Evolutionary conservation across 164 flowering plant genomes (phyloP).

Genomic region (Umbilicus rupestris): DNA sequence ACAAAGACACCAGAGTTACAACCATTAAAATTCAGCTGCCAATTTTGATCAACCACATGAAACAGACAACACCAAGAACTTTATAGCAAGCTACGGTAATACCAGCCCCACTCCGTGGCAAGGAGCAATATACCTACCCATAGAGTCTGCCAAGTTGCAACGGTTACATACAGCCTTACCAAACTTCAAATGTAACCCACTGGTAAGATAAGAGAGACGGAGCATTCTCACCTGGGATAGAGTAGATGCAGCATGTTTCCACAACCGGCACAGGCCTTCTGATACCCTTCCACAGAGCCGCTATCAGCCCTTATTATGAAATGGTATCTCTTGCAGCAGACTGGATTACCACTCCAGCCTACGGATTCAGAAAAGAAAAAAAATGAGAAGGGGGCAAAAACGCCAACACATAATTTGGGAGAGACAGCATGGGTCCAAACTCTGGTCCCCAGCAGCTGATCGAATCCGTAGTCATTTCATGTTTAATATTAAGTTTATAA

Average conservation of each 20-base stretch:
- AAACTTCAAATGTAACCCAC: neutral
- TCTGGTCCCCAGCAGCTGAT: too few relatives aligned
- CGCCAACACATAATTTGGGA: too few relatives aligned
- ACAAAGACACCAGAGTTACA: too few relatives aligned
- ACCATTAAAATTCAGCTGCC: too few relatives aligned
- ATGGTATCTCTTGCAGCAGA: conserved; percentile 26
- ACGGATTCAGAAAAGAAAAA: neutral
- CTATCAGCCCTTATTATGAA: conserved; percentile 19
- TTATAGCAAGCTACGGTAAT: too few relatives aligned
- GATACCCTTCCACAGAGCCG: neutral
- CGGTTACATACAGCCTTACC: too few relatives aligned
- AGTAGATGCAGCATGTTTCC: conserved; percentile 12
- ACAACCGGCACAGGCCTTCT: conserved; percentile 16
- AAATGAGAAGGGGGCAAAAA: neutral
- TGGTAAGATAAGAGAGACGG: neutral
- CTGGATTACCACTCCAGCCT: conserved; percentile 33
- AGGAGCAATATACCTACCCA: too few relatives aligned
- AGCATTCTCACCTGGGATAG: conserved; percentile 18
- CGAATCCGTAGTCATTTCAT: neutral
- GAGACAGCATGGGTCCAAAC: neutral
- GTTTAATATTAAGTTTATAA: neutral
- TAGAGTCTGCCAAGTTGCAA: too few relatives aligned
- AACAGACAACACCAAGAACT: neutral
- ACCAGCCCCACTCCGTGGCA: too few relatives aligned
- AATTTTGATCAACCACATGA: too few relatives aligned